These are phyloP conservation scores for Aspergillus pseudonomiae DNA, from an alignment of 2,329 filamentous ascomycete species.

Conservation along the genomic window DNA sequence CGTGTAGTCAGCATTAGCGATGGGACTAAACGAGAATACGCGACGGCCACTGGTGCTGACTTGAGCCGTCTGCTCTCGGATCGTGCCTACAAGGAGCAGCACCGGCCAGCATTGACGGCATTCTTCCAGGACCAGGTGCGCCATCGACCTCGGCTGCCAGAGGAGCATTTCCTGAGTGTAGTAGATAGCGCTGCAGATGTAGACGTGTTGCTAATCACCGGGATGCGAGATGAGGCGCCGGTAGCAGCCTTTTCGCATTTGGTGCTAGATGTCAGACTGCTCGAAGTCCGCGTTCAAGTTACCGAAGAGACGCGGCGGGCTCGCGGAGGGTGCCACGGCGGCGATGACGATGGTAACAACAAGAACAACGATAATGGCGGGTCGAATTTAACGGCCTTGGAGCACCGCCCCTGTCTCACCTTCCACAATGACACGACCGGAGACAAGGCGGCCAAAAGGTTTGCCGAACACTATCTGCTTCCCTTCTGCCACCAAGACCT, in stretches of 20 bases:
- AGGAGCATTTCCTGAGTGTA: constrained; percentile 35
- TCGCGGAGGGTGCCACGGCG: constrained; percentile 8
- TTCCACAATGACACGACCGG: constrained; percentile 58
- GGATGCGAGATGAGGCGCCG: constrained; percentile 64
- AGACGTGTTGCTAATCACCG: background rate
- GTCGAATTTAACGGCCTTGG: constrained; percentile 25
- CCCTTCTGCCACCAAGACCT: constrained; percentile 54
- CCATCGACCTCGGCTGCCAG: constrained; percentile 49
- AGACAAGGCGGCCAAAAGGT: constrained; percentile 39
- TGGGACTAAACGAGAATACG: constrained; percentile 60
- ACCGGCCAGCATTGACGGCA: constrained; percentile 55
- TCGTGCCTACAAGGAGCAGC: constrained; percentile 64
- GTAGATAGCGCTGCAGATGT: no score
- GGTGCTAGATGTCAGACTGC: constrained; percentile 54
- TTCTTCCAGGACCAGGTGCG: constrained; percentile 55
- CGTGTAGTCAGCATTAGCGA: constrained; percentile 60
- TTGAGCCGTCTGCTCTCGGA: constrained; percentile 53
- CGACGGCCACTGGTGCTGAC: constrained; percentile 52
- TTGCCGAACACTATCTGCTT: constrained; percentile 49
- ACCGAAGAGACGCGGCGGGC: constrained; percentile 38
- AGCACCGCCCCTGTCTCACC: constrained; percentile 48
- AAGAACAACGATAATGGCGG: constrained; percentile 4
- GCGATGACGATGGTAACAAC: background rate
- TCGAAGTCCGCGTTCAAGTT: constrained; percentile 58
- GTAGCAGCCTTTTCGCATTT: constrained; percentile 58